Evolutionary conservation across 2,329 filamentous ascomycete species (phyloP), one percentile per base, ranked within the genome.

Genomic region (Ophiostoma tasmaniense): DNA sequence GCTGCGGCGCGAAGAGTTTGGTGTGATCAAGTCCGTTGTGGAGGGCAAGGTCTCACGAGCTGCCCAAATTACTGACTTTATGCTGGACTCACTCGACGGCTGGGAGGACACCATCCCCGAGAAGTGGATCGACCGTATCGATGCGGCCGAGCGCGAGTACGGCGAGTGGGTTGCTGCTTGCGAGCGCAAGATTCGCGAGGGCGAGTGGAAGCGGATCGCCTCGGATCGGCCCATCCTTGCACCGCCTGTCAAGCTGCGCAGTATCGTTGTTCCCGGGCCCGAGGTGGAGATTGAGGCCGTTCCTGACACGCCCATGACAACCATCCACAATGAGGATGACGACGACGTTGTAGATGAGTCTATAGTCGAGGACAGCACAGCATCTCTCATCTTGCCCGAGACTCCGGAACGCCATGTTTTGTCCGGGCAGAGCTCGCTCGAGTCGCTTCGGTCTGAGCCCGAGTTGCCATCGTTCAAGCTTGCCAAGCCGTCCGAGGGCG

Each of bases 71-170:
- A 82, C 98, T 71, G 95, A 99, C 77, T 86, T 84, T 66, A 92
- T 97, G 85, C 84, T 99, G 17, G 93, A 99, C 78, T 84, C 87
- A 39, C 82, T 98, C 1, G 95, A 98, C 77, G 93, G 92, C 1
- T 84, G 88, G 68, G 84, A 90, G 61, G 95, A 99, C 75, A 92
- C 90, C 0, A 81, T 99, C 11, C 95, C 95, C 0, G 90, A 96
- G 55, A 77, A 81, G 35, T 99, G 94, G 95, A 87, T 98, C 69
- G 92, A 96, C 74, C 85, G 89, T 4, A 89, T 98, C 80, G 95
- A 98, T 77, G 79, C 80, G 0, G 81, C 96, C 4, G 95, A 99
- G 77, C 81, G 84, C 13, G 85, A 89, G 37, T 97, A 94, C 77
- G 86, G 88, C 8, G 85, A 88, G 30, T 99, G 95, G 95, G 87